phyloP scores from a whole-genome alignment of 768 basidiomycete genomes.

The Naganishia randhawae region DNA sequence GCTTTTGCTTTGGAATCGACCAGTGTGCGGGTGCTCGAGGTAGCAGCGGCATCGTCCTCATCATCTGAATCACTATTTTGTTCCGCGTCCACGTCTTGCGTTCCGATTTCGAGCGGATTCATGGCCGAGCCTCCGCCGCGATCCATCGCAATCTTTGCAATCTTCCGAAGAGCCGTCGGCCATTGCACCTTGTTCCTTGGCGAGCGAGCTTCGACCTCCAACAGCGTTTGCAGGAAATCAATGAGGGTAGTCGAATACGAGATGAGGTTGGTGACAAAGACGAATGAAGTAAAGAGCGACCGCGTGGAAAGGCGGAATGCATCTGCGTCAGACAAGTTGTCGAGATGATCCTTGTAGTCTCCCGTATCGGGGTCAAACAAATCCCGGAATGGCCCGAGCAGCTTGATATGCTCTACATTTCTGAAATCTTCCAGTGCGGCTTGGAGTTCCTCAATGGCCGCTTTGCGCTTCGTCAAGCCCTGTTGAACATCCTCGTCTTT shows the following conservation, averaged over 20 bases:
- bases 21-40: neutral
- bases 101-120: conserved; percentile 45
- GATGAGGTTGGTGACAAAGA: conserved; percentile 56
- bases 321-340: conserved; percentile 19
- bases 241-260: conserved; percentile 52
- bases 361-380: conserved; percentile 49
- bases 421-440: conserved; percentile 35
- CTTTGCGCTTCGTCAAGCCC: conserved; percentile 33
- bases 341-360: conserved; percentile 27
- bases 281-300: conserved; percentile 57
- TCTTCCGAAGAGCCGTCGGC: conserved; percentile 55
- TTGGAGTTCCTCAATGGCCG: conserved; percentile 32
- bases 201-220: conserved; percentile 52
- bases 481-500: conserved; percentile 12
- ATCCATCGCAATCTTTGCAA: conserved; percentile 41
- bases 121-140: conserved; percentile 11
- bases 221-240: conserved; percentile 51
- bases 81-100: conserved; percentile 37
- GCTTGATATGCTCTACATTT: conserved; percentile 45
- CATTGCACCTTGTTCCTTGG: conserved; percentile 55
- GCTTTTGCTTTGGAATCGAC: conserved; percentile 7
- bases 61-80: conserved; percentile 49
- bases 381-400: conserved; percentile 55
- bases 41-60: conserved; percentile 41
- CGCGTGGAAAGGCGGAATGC: conserved; percentile 30